A percentile compares a stretch with the other conserved stretches of the same genome.
Conservation (phyloP, 192 early-diverging fungal species). For the Phlyctochytrium arcticum region DNA sequence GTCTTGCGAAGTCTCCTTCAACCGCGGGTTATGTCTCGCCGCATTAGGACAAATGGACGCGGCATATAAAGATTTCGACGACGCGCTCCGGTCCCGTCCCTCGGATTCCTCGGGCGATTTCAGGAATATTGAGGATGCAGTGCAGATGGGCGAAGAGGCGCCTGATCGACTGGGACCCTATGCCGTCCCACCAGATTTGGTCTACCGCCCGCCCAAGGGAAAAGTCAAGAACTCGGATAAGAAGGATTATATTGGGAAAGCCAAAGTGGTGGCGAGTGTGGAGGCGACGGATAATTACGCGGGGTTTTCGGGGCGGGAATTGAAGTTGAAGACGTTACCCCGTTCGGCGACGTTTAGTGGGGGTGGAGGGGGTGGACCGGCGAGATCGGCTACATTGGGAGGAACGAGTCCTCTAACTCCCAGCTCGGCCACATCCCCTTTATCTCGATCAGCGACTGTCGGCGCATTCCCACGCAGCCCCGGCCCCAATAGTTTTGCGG, state of each 20-base stretch:
- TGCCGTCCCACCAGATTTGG: slow-evolving; percentile 64
- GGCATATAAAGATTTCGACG: slow-evolving; percentile 69
- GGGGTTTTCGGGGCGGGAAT: slow-evolving; percentile 55
- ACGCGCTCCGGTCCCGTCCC: slow-evolving; percentile 36
- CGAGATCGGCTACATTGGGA: slow-evolving; percentile 4
- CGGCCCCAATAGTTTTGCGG: background rate
- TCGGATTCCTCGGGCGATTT: slow-evolving; percentile 14
- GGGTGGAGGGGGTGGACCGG: background rate
- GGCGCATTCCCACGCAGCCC: background rate
- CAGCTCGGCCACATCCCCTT: background rate
- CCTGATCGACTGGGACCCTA: slow-evolving; percentile 31
- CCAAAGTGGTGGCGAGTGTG: slow-evolving; percentile 80
- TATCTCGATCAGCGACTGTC: background rate
- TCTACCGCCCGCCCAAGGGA: slow-evolving; percentile 79
- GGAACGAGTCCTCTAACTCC: background rate
- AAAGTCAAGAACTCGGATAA: slow-evolving; percentile 81
- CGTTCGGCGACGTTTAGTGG: background rate
- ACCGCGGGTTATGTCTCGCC: slow-evolving; percentile 79
- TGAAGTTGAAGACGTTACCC: slow-evolving; percentile 36
- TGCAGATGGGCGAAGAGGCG: slow-evolving; percentile 33
- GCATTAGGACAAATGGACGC: slow-evolving; percentile 67
- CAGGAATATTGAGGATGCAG: slow-evolving; percentile 41
- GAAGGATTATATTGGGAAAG: slow-evolving; percentile 72
- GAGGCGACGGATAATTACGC: slow-evolving; percentile 56
- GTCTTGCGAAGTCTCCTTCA: slow-evolving; percentile 86